Base-by-base conservation (phyloP, 129 eudicot species). In the Tagetes patula region DNA sequence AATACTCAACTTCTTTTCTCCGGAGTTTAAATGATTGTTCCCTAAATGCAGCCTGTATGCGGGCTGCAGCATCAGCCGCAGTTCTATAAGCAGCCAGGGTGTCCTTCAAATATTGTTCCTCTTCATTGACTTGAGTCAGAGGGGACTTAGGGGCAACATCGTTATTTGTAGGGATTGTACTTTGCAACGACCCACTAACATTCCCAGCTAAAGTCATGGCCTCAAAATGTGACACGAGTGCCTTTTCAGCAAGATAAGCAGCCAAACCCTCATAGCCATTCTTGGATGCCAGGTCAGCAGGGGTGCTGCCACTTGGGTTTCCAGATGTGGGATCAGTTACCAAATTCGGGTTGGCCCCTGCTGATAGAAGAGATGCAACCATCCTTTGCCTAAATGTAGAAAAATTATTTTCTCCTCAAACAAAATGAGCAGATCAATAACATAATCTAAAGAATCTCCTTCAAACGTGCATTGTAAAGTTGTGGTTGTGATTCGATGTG, bases 41-140 rank as follows among this genome's bases (percentile, higher is more conserved):
- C 56, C 99, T 83, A 74, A 90, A 88, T 3, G 99, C 99, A 71
- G 96, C 82, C 79, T 95, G 99, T 70, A 95, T 95, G 34, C 99
- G 94, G 12, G 99, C 96, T 59, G 99, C 99, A 20, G 97, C 99
- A 84, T 91, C 99, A 67, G 99, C 99, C 34, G 99, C 99, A 0
- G 96, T 95, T 42, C 97, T 77, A 81, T 90, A 95, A 81, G 99
- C 99, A 34, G 99, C 81, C 69, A 95, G 82, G 69, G 93, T 86
- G 69, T 95, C 99, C 76, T 88, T 90, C 61, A 95, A 75, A 75
- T 67, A 74, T 45, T 83, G 72, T 71, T 95, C 99, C 31, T 95
- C 99, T 63, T 95, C 94, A 8, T 54, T 87, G 73, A 79, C 74
- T 20, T 4, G 72, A 71, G 79, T 63, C 36, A 60, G 67, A 6